Conservation (phyloP, 2,329 filamentous ascomycete genomes). For the Esteya vermicola region DNA sequence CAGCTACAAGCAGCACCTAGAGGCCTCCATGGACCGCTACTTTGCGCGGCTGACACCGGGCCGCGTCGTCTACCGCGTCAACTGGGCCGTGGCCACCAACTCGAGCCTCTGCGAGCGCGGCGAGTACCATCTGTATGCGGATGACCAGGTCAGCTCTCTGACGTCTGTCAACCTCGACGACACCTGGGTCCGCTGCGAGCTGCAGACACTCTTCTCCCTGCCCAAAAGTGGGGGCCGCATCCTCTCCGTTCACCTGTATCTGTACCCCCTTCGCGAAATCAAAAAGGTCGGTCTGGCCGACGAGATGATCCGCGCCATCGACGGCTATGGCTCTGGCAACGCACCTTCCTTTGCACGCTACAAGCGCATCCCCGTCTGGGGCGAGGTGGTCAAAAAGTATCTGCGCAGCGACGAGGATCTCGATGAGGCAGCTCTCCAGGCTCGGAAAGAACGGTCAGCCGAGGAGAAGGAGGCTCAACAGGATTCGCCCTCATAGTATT, state of each 20-base stretch:
- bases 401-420: constrained; percentile 5
- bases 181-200: constrained; percentile 8
- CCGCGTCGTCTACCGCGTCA: constrained; percentile 7
- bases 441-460: no score
- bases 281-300: constrained; percentile 6
- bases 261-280: constrained; percentile 8
- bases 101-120: constrained; percentile 6
- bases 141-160: constrained; percentile 1
- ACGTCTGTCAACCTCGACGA: constrained; percentile 4
- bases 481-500: no score
- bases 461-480: constrained; percentile 16
- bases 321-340: constrained; percentile 7
- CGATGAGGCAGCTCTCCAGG: constrained; percentile 34
- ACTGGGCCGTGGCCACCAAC: constrained; percentile 8
- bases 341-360: constrained; percentile 5
- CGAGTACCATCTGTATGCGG: constrained; percentile 8
- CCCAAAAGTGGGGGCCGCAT: constrained; percentile 4
- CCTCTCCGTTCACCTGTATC: constrained; percentile 6
- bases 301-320: constrained; percentile 5
- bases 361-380: constrained; percentile 8
- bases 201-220: constrained; percentile 7
- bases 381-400: constrained; percentile 6
- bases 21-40: constrained; percentile 8
- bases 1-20: constrained; percentile 8
- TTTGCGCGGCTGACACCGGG: constrained; percentile 5